Base-by-base conservation (phyloP, 805 yeast species). In the Sugiyamaella chiloensis region DNA sequence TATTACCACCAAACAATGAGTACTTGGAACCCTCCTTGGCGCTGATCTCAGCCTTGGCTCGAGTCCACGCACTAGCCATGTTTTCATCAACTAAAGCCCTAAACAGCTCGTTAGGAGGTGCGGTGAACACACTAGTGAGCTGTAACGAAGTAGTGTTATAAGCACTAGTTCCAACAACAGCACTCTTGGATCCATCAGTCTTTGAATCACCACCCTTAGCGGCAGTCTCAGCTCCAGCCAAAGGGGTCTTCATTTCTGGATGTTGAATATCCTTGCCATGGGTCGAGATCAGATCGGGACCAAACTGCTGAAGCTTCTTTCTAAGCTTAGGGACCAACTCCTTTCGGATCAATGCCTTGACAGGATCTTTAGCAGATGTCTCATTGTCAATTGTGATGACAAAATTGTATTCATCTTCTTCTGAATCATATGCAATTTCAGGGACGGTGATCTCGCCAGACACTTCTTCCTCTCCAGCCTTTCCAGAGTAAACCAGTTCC, bases 371-470 rank as follows among this genome's bases (percentile, higher is more conserved):
- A 40, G 61, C 68, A 21, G 69, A 59, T 20, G 71, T 70, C 52
- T 81, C 84, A 51, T 76, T 76, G 52, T 72, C 71, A 36, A 89
- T 74, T 20, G 84, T 74, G 44, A 89, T 75, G 44, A 83, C 85
- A 63, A 91, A 93, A 65, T 87, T 96, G 59, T 82, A 85, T 55
- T 89, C 97, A 52, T 84, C 90, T 21, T 70, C 76, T 45, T 84
- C 93, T 7, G 95, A 80, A 65, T 93, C 98, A 67, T 93, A 93
- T 5, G 97, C 91, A 51, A 93, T 76, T 65, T 93, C 99, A 4
- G 99, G 99, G 44, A 93, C 69, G 5, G 81, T 76, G 47, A 93
- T 82, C 16, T 84, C 73, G 24, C 99, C 99, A 40, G 72, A 69
- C 42, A 79, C 80, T 2, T 67, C 69, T 8, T 62, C 71, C 7